A percentile compares a stretch with the other conserved stretches of the same genome.
phyloP scores from a whole-genome alignment of 106 monocot genomes.

The Dioscorea zingiberensis region DNA sequence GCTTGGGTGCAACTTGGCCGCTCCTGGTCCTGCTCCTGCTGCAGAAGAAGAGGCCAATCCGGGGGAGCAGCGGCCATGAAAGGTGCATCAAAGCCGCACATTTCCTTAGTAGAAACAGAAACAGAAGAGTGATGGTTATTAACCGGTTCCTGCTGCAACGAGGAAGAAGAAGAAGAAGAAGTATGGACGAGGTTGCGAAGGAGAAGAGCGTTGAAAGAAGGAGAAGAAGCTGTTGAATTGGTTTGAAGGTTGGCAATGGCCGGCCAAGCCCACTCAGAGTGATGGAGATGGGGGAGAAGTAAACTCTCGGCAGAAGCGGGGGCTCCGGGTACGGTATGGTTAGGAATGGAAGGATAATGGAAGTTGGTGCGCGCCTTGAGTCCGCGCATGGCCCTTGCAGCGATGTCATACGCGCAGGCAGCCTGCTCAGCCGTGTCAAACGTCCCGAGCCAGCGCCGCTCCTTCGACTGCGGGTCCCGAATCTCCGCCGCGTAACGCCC shows the following conservation, averaged over 20 bases:
- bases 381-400: conserved; percentile 75
- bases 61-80: not conserved
- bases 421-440: conserved; percentile 82
- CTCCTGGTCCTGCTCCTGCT: not conserved
- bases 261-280: not conserved
- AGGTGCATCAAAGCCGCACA: not conserved
- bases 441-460: conserved; percentile 75
- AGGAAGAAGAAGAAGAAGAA: not conserved
- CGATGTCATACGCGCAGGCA: conserved; percentile 78
- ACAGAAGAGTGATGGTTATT: not conserved
- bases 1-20: not conserved
- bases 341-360: conserved; percentile 16
- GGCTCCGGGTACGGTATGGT: not conserved
- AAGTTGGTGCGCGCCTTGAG: conserved; percentile 75
- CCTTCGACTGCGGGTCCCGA: conserved; percentile 54
- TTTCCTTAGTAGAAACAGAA: not conserved
- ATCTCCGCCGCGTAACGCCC: conserved; percentile 53
- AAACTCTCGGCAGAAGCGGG: not conserved
- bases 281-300: not conserved
- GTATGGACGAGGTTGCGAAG: conserved; percentile 8
- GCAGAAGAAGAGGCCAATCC: not conserved
- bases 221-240: not conserved
- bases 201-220: conserved; percentile 10
- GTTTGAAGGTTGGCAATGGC: not conserved
- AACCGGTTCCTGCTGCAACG: not conserved